Conservation (phyloP, 257 asterid genomes). For the Salvia hispanica region DNA sequence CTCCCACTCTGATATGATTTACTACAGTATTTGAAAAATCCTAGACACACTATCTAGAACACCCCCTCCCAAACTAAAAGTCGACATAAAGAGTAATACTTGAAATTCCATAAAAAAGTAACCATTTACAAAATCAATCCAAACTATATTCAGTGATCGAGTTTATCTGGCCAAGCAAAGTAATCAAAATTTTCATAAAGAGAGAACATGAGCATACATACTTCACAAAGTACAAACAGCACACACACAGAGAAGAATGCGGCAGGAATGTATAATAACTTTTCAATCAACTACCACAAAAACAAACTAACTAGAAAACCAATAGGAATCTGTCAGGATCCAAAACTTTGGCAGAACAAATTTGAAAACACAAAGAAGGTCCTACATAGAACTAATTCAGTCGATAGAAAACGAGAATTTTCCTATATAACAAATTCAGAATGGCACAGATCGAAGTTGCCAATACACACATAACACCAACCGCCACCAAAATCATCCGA, state of each 20-base stretch:
- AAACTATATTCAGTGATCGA: neutral
- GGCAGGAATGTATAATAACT: neutral
- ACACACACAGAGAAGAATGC: neutral
- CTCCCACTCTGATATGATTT: neutral
- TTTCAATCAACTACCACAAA: neutral
- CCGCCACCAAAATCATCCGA: neutral
- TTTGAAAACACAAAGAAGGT: neutral
- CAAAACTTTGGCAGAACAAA: conserved; percentile 10
- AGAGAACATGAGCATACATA: neutral
- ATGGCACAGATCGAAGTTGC: conserved; percentile 20
- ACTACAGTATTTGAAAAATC: neutral
- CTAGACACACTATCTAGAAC: no score
- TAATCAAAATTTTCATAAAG: neutral
- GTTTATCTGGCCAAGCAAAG: neutral
- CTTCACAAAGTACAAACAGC: neutral
- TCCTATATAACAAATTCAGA: neutral
- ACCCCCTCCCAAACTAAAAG: no score
- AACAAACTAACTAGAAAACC: neutral
- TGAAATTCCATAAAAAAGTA: no score
- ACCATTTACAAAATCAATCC: neutral
- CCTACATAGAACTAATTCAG: neutral
- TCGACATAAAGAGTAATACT: no score
- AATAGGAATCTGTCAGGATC: neutral
- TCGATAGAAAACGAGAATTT: neutral
- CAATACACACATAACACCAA: neutral